Conservation (phyloP, 306 rosid genomes). For the Quercus alba region DNA sequence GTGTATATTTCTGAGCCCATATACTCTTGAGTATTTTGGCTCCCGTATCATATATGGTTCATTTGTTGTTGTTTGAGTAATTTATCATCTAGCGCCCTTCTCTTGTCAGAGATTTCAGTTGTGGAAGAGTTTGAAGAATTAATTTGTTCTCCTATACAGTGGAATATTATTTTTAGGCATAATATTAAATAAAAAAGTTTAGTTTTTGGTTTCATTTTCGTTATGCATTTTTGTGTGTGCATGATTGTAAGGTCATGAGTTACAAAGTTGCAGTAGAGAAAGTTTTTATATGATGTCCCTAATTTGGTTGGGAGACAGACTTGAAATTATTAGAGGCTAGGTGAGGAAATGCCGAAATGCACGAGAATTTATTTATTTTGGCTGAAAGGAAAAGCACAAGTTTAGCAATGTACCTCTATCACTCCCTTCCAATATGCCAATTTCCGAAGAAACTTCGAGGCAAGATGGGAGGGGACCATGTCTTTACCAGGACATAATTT, state of each 20-base stretch:
- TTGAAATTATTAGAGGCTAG: not conserved
- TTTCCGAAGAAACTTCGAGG: too few species aligned
- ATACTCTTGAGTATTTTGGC: not conserved
- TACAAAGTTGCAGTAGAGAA: too few species aligned
- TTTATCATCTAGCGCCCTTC: not conserved
- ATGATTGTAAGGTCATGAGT: too few species aligned
- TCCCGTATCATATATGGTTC: not conserved
- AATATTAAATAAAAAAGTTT: not conserved
- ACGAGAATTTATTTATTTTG: too few species aligned
- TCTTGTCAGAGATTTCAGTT: not conserved
- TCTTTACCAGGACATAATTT: too few species aligned
- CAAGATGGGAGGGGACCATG: too few species aligned
- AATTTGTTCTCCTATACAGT: not conserved
- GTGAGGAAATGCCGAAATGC: too few species aligned
- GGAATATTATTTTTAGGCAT: not conserved
- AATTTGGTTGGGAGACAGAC: not conserved
- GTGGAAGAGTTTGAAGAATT: not conserved
- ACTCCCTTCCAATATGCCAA: too few species aligned
- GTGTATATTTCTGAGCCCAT: slow-evolving; percentile 6
- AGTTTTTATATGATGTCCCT: not conserved
- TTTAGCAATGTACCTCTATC: too few species aligned
- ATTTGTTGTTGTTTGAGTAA: not conserved
- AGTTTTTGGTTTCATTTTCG: not conserved
- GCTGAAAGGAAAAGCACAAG: too few species aligned
- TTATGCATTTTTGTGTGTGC: not conserved